Evolutionary conservation across 2,329 filamentous ascomycete genomes (phyloP).

Genomic region (Pseudogymnoascus sp.): DNA sequence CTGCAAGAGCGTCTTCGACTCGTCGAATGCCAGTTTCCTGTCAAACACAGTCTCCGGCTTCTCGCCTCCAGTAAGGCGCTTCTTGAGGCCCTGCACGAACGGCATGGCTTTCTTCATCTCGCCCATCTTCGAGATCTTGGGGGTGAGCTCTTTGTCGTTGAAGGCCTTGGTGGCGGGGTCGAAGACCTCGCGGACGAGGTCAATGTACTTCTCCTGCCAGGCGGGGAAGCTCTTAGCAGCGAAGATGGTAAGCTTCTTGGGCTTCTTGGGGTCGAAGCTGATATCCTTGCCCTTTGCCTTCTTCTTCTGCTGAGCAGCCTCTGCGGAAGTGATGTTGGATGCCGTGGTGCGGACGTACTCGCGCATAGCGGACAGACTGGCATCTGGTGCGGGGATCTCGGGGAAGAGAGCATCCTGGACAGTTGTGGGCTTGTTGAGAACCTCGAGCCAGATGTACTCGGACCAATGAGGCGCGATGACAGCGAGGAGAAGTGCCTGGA

Average conservation of each 20-base stretch:
- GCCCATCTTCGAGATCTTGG: slow-evolving; percentile 71
- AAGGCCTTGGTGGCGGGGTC: slow-evolving; percentile 53
- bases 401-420: slow-evolving; percentile 79
- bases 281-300: slow-evolving; percentile 86
- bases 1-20: slow-evolving; percentile 65
- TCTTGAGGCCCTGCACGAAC: slow-evolving; percentile 84
- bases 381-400: slow-evolving; percentile 56
- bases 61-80: slow-evolving; percentile 67
- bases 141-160: slow-evolving; percentile 76
- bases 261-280: slow-evolving; percentile 80
- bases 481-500: slow-evolving; percentile 75
- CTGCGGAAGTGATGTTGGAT: slow-evolving; percentile 78
- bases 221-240: slow-evolving; percentile 71
- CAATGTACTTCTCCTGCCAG: slow-evolving; percentile 90
- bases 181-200: slow-evolving; percentile 67
- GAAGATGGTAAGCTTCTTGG: slow-evolving; percentile 87
- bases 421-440: slow-evolving; percentile 68
- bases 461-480: slow-evolving; percentile 90
- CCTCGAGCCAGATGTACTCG: slow-evolving; percentile 89
- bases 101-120: slow-evolving; percentile 99
- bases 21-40: slow-evolving; percentile 80
- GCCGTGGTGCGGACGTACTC: slow-evolving; percentile 71
- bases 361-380: slow-evolving; percentile 67
- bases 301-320: slow-evolving; percentile 77
- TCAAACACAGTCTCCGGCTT: slow-evolving; percentile 64